Evolutionary conservation across 345 rosid species (phyloP), one percentile per base, ranked within the genome.

Genomic region (Aquilaria sinensis): DNA sequence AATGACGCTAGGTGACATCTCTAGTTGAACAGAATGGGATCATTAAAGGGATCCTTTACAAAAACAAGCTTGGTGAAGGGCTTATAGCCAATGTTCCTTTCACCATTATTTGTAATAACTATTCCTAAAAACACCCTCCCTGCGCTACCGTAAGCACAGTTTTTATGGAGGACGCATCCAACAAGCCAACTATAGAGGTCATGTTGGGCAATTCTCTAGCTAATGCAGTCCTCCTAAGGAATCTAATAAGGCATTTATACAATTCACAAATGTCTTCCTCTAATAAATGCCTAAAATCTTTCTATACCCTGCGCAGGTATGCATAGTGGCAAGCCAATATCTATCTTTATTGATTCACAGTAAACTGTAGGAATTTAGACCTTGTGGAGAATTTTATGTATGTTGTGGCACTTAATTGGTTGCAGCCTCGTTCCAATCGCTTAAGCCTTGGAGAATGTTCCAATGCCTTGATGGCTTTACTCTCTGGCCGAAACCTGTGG

Each of bases 21-120:
- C 80, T 85, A 61, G 63, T 80, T 6, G 85, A 88, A 66, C 86
- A 78, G 58, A 74, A 83, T 9, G 85, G 92, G 14, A 71, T 78
- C 12, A 66, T 88, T 54, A 88, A 78, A 67, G 96, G 92, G 49
- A 88, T 85, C 51, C 70, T 70, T 12, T 88, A 85, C 64, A 85
- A 84, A 75, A 80, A 79, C 11, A 80, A 74, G 62, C 46, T 71
- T 56, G 92, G 83, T 14, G 70, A 80, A 65, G 85, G 74, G 63
- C 62, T 67, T 51, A 64, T 72, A 8, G 82, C 85, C 23, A 67
- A 65, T 71, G 88, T 92, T 34, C 78, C 89, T 6, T 76, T 88
- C n/a, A 88, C 96, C 5, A 70, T 88, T 33, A 86, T 85, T 15
- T 88, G 88, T 33, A 87, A 88, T 12, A 89, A 89, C 23, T 81